phyloP scores from a whole-genome alignment of 23 red algal species.

The Agarophyton chilense region DNA sequence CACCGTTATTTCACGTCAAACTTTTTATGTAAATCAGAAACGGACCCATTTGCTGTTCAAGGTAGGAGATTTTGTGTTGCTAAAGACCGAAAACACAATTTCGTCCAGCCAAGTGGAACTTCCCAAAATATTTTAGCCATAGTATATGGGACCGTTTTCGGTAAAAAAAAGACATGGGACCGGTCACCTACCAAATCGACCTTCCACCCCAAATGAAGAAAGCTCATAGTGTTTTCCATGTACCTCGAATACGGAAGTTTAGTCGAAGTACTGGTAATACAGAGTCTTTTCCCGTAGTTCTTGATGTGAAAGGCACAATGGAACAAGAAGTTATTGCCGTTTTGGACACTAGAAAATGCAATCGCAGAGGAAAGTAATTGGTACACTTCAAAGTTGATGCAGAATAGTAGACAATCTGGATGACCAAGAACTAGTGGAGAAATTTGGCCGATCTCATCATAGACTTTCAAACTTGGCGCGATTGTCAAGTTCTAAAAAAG shows the following conservation, averaged over 20 bases:
- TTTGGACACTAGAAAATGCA: background rate
- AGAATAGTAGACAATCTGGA: constrained; percentile 9
- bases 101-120: background rate
- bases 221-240: constrained; percentile 57
- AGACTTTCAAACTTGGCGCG: constrained; percentile 26
- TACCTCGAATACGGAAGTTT: constrained; percentile 21
- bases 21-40: constrained; percentile 22
- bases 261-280: constrained; percentile 16
- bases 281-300: background rate
- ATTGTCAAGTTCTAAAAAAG: constrained; percentile 17
- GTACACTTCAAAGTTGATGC: constrained; percentile 37
- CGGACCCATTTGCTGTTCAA: constrained; percentile 11
- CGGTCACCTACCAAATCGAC: constrained; percentile 40
- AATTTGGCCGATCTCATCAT: constrained; percentile 5
- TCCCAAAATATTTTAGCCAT: constrained; percentile 7
- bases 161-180: constrained; percentile 39
- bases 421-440: constrained; percentile 6
- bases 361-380: constrained; percentile 26
- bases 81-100: constrained; percentile 5
- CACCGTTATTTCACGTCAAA: background rate
- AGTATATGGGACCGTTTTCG: constrained; percentile 34
- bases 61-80: constrained; percentile 6
- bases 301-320: constrained; percentile 53
- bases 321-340: constrained; percentile 44
- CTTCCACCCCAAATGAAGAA: constrained; percentile 4